Evolutionary conservation across 495 filamentous ascomycete species (phyloP).

Genomic region (Oleoguttula mirabilis): DNA sequence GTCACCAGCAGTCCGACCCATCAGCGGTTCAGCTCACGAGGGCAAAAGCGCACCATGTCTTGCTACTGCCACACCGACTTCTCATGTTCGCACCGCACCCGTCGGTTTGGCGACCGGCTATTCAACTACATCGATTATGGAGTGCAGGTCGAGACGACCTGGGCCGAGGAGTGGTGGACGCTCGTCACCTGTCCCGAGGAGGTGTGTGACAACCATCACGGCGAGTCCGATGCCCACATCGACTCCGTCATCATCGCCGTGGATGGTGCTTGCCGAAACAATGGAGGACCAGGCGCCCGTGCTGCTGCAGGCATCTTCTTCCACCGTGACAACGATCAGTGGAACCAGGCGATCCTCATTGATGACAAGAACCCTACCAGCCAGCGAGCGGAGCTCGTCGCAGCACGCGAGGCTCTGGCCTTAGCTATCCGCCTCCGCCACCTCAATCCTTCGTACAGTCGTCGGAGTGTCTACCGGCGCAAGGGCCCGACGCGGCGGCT

Average conservation of each 20-base stretch:
- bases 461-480: neutral
- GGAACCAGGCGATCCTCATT: neutral
- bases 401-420: neutral
- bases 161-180: neutral
- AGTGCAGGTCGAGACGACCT: neutral
- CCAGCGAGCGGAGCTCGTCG: conserved; percentile 3
- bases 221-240: neutral
- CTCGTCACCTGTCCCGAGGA: neutral
- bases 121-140: neutral
- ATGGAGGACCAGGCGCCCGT: neutral
- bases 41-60: too few relatives aligned
- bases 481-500: neutral
- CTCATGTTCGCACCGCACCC: too few relatives aligned
- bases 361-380: neutral
- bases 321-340: neutral
- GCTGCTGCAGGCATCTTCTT: conserved; percentile 5
- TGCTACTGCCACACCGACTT: too few relatives aligned
- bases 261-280: conserved; percentile 4
- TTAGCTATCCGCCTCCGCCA: neutral
- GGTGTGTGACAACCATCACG: neutral
- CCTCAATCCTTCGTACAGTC: neutral
- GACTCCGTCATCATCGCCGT: conserved; percentile 4
- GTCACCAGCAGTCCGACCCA: too few relatives aligned
- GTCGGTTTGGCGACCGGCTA: too few relatives aligned
- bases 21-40: too few relatives aligned